Percentiles rank a stretch among this genome's conserved stretches.
These are phyloP conservation scores for Epichloe sibirici DNA, from an alignment of 2,329 filamentous ascomycete species.

Conservation along the genomic window DNA sequence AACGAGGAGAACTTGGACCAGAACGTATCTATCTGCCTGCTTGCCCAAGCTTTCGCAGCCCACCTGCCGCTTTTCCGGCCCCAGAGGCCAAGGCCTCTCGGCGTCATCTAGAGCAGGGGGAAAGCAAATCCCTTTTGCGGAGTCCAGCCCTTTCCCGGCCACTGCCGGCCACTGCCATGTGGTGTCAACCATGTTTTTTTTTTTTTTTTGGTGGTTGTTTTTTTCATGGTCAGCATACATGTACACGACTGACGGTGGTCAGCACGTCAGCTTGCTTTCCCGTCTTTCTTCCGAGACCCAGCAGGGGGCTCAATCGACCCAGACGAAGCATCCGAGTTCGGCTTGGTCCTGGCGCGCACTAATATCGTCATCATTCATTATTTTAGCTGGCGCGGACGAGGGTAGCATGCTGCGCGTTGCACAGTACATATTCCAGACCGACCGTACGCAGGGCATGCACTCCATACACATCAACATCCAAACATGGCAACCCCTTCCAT, in stretches of 20 bases:
- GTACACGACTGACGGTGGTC: no score
- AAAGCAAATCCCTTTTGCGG: background rate
- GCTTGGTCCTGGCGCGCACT: background rate
- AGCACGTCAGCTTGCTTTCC: background rate
- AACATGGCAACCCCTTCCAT: background rate
- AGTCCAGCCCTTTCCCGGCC: no score
- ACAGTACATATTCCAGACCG: background rate
- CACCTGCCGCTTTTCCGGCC: slow-evolving; percentile 2
- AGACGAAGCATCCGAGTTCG: slow-evolving; percentile 4
- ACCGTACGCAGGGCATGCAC: background rate
- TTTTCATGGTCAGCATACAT: no score
- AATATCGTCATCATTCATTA: no score
- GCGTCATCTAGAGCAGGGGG: background rate
- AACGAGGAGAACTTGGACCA: background rate
- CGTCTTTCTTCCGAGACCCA: background rate
- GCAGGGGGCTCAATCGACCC: background rate
- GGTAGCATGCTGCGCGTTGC: background rate
- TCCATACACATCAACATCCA: background rate
- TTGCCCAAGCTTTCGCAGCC: background rate
- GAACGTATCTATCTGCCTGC: background rate
- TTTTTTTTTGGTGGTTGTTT: no score
- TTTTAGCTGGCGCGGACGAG: background rate
- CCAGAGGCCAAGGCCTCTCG: slow-evolving; percentile 2
- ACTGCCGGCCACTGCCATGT: background rate
- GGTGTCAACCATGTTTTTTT: background rate